A percentile compares a stretch with the other conserved stretches of the same genome.
These are phyloP conservation scores for Penstemon davidsonii DNA, from an alignment of 257 asterid genomes.

Conservation along the genomic window DNA sequence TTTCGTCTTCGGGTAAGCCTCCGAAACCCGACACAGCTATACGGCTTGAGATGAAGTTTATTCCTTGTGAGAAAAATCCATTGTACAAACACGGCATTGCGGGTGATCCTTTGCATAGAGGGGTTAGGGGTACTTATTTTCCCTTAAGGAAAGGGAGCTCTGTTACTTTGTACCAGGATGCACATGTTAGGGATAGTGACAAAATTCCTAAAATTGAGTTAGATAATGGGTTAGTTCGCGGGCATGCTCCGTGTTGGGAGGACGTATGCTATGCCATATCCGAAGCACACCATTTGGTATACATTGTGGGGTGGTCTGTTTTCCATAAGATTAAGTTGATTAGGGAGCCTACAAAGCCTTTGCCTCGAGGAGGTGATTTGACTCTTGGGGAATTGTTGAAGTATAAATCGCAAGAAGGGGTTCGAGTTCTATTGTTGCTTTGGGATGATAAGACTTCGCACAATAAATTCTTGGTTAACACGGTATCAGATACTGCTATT, in stretches of 20 bases:
- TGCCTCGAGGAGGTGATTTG: conserved; percentile 87
- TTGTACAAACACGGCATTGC: conserved; percentile 69
- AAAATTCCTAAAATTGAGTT: conserved; percentile 53
- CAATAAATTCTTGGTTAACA: conserved; percentile 52
- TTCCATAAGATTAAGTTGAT: conserved; percentile 67
- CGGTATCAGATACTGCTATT: conserved; percentile 46
- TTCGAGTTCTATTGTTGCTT: conserved; percentile 77
- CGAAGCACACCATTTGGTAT: conserved; percentile 89
- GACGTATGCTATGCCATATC: conserved; percentile 78
- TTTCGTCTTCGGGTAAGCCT: conserved; percentile 47
- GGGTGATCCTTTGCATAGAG: conserved; percentile 54
- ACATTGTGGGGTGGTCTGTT: conserved; percentile 93
- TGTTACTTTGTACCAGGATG: conserved; percentile 85
- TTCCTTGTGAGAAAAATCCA: conserved; percentile 52
- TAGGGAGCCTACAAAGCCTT: conserved; percentile 68
- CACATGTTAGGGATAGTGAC: conserved; percentile 49
- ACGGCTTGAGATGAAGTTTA: conserved; percentile 50
- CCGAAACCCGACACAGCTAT: conserved; percentile 59
- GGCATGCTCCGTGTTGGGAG: conserved; percentile 74
- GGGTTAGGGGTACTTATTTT: conserved; percentile 66
- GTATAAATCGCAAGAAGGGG: conserved; percentile 94
- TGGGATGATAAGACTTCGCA: conserved; percentile 99
- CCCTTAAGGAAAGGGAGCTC: conserved; percentile 75
- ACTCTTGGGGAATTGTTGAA: conserved; percentile 87
- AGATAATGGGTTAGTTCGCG: conserved; percentile 50